Evolutionary conservation across 2,329 filamentous ascomycete species (phyloP), one percentile per base, ranked within the genome.

Genomic region (Aspergillus texensis): DNA sequence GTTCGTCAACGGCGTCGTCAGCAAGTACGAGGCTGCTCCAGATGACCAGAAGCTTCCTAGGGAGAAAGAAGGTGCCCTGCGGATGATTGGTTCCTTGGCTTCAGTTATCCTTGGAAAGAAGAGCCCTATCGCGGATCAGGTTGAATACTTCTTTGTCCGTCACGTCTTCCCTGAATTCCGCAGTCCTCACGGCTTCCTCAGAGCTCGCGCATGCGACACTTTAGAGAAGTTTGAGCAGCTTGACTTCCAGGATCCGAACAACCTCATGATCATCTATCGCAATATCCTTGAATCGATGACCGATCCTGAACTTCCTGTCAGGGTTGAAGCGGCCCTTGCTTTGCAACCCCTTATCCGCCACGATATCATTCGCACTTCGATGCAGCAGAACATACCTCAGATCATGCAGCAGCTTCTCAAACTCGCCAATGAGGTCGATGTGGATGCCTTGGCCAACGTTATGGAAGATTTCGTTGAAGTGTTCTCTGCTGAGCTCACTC

Each of bases 401-500:
- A 98, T 99, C 74, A 99, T 99, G 95, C 96, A 98, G 80, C 94
- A 99, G 79, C 86, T 99, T 16, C 85, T 99, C 60, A 98, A 98
- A 82, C 84, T 99, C 62, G 94, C 95, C 32, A 99, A 99, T 75
- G 95, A 99, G 80, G 95, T 96, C 63, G 95, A 99, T 75, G 94
- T 99, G 55, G 95, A 99, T 78, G 94, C 95, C 6, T 84, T 99
- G 46, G 94, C 95, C 26, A 98, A 98, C 74, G 95, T 99, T 45
- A 99, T 99, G 95, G 95, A 99, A 79, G 95, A 99, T 75, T 99
- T 99, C 75, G 95, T 99, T 53, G 95, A 99, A 78, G 94, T 98
- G 2, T 99, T 99, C 75, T 94, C 95, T n/a, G 87, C 93, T 3
- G 95, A 99, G 77, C 86, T 99, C 54, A 98, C 95, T 6, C 95